Evolutionary conservation across 1,139 yeast genomes (phyloP).

Genomic region (Diutina neorugosa): DNA sequence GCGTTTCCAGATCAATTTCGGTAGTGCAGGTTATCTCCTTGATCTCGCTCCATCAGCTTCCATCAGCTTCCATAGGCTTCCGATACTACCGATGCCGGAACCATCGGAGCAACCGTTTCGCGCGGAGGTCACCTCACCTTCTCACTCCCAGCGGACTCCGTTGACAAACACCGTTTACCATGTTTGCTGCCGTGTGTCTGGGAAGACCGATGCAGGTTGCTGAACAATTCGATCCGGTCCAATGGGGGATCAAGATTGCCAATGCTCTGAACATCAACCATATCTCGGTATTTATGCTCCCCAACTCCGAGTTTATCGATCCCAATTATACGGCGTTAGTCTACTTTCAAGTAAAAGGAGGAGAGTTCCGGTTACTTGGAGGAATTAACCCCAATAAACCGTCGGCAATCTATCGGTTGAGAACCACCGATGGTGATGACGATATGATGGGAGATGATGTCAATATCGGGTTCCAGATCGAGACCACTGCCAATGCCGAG

Average conservation of each 20-base stretch:
- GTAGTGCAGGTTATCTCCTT: no score
- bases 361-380: constrained; percentile 73
- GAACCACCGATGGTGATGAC: constrained; percentile 9
- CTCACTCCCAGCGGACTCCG: not conserved
- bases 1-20: no score
- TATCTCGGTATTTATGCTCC: constrained; percentile 64
- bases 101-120: not conserved
- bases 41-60: no score
- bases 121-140: no score
- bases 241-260: constrained; percentile 48
- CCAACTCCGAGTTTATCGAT: constrained; percentile 53
- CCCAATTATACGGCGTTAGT: constrained; percentile 69
- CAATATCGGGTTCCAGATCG: constrained; percentile 81
- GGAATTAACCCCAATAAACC: constrained; percentile 65
- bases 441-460: constrained; percentile 21
- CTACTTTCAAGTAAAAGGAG: constrained; percentile 71
- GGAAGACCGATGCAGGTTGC: constrained; percentile 46
- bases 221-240: constrained; percentile 49
- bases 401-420: constrained; percentile 76
- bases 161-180: constrained; percentile 7
- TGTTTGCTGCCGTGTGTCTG: constrained; percentile 49
- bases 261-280: constrained; percentile 60
- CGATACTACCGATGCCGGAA: no score
- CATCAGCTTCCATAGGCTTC: not conserved
- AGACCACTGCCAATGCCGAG: constrained; percentile 54